Conservation (phyloP, 2,329 filamentous ascomycete genomes). For the Laburnicola sp. region DNA sequence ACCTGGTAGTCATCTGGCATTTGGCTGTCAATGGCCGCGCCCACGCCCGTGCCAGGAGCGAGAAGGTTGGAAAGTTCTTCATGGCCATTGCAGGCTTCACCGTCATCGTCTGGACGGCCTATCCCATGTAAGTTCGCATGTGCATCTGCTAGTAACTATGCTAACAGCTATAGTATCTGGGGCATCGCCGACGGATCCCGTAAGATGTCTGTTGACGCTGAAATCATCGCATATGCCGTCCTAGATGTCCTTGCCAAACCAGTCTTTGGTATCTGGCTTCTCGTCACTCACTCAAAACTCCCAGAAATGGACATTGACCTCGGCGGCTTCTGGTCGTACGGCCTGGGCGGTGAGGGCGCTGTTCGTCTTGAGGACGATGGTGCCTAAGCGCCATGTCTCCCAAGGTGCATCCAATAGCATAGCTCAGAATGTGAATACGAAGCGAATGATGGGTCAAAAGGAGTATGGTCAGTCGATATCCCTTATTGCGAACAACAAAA, state of each 20-base stretch:
- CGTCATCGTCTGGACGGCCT: conserved; percentile 70
- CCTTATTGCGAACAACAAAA: background rate
- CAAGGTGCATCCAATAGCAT: conserved; percentile 1
- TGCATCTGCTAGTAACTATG: conserved; percentile 9
- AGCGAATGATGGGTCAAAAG: background rate
- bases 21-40: conserved; percentile 67
- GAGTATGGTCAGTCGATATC: background rate
- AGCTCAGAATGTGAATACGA: conserved; percentile 27
- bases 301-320: conserved; percentile 56
- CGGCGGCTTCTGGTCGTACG: conserved; percentile 56
- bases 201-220: conserved; percentile 66
- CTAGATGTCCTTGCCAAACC: conserved; percentile 70
- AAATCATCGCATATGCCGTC: conserved; percentile 70
- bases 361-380: conserved; percentile 55
- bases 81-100: conserved; percentile 67
- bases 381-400: conserved; percentile 29
- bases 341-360: conserved; percentile 51
- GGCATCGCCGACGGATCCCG: conserved; percentile 69
- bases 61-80: conserved; percentile 67
- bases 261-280: conserved; percentile 69
- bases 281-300: conserved; percentile 57
- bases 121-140: conserved; percentile 75
- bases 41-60: conserved; percentile 64
- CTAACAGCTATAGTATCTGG: conserved; percentile 61
- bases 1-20: conserved; percentile 72